These are phyloP conservation scores for Myotisia sp. DNA, from an alignment of 2,329 filamentous ascomycete species.

Conservation along the genomic window DNA sequence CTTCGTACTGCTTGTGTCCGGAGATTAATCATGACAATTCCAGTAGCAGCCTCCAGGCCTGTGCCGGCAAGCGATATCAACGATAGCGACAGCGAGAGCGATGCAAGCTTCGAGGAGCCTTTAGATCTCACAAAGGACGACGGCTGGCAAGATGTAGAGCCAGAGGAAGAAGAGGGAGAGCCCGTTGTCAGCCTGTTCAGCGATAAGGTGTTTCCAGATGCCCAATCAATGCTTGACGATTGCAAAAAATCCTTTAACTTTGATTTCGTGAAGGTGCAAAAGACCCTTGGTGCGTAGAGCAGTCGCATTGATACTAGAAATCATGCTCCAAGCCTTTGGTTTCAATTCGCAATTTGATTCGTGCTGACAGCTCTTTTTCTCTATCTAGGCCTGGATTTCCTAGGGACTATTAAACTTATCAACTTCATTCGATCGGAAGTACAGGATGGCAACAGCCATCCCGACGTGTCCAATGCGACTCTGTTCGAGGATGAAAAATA, in stretches of 20 bases:
- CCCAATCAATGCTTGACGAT: slow-evolving; percentile 51
- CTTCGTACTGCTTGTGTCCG: no score
- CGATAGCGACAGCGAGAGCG: slow-evolving; percentile 13
- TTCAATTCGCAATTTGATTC: slow-evolving; percentile 12
- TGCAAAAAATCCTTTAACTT: slow-evolving; percentile 53
- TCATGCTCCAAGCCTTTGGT: no score
- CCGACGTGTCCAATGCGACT: slow-evolving; percentile 44
- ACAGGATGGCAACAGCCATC: slow-evolving; percentile 32
- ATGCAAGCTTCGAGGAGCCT: slow-evolving; percentile 17
- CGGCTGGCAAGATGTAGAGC: slow-evolving; percentile 46
- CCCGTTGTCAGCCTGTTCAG: slow-evolving; percentile 55
- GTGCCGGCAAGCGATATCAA: no score
- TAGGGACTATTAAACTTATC: slow-evolving; percentile 58
- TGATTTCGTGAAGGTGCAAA: slow-evolving; percentile 49
- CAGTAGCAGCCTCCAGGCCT: no score
- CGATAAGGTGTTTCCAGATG: slow-evolving; percentile 49
- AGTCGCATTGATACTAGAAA: background rate
- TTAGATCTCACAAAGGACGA: slow-evolving; percentile 37
- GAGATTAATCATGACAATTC: no score
- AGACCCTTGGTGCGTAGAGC: slow-evolving; percentile 32
- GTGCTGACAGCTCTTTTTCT: no score
- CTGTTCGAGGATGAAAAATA: slow-evolving; percentile 65
- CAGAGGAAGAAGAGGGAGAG: slow-evolving; percentile 47
- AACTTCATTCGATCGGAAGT: slow-evolving; percentile 47
- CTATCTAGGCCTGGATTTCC: slow-evolving; percentile 52